Base-by-base conservation (phyloP, 2,329 filamentous ascomycete genomes). In the Diaporthe sp. region DNA sequence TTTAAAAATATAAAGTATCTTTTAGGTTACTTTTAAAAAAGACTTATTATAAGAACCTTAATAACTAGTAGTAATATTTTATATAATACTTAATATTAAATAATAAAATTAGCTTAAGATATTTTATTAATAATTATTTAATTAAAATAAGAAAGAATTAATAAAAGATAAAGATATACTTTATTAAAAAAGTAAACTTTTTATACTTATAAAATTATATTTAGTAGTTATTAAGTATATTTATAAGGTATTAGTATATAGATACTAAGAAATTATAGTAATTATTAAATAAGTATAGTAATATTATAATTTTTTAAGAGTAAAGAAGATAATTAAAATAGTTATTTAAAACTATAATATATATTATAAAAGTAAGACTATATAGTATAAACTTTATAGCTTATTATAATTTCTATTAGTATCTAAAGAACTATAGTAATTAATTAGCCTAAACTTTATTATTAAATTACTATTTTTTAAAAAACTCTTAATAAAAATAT, bases 221-320 rank as follows among this genome's bases (percentile, higher is more conserved):
- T 17, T 7, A 25, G 30, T 67, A 58, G 3, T 38, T 58, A 55
- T 58, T 4, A 22, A 50, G 60, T 17, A n/a, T 30, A 55, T 57
- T 52, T 73, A 75, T 55, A 52, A 47, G 8, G 22, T 5, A 40
- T 3, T 28, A 35, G n/a, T 33, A 8, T 50, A 60, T 72, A 47
- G 12, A 38, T 66, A 57, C 7, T 66, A 66, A 72, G n/a, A 35
- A 52, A 72, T 64, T 54, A 38, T 17, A 19, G 30, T 22, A 66
- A 58, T 12, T 33, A 40, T 66, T 28, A 52, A 66, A 40, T 2
- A n/a, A 33, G 38, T 52, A 17, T 5, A 22, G 13, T 4, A 17
- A 40, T 66, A 72, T 17, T 72, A 40, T 25, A n/a, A 72, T 6
- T 71, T 50, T 13, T 10, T 12, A 28, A 55, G n/a, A 19, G 38